A percentile compares a stretch with the other conserved stretches of the same genome.
These are phyloP conservation scores for Neophaeococcomyces mojaviensis DNA, from an alignment of 2,329 filamentous ascomycete species.

Conservation along the genomic window DNA sequence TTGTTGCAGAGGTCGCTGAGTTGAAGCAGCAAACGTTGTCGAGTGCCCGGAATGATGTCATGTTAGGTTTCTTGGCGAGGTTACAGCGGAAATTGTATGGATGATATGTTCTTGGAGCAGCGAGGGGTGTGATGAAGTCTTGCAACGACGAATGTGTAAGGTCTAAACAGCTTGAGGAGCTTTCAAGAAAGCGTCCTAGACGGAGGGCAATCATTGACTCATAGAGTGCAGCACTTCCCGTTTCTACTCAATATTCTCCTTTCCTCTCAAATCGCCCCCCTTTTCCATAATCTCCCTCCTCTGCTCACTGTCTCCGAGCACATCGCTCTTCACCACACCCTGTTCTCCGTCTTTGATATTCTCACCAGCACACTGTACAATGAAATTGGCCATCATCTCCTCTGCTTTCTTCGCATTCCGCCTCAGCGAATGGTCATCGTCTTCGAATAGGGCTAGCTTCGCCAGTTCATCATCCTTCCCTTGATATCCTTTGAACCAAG, in stretches of 20 bases:
- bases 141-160: too few relatives aligned
- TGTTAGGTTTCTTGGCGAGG: too few relatives aligned
- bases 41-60: too few relatives aligned
- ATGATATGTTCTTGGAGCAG: too few relatives aligned
- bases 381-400: conserved; percentile 34
- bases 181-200: too few relatives aligned
- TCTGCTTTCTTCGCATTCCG: conserved; percentile 32
- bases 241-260: conserved; percentile 22
- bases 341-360: conserved; percentile 12
- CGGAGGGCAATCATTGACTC: too few relatives aligned
- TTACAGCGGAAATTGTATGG: too few relatives aligned
- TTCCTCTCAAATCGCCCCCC: conserved; percentile 31
- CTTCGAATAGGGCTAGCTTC: conserved; percentile 33
- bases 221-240: too few relatives aligned
- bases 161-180: too few relatives aligned
- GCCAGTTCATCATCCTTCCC: conserved; percentile 22
- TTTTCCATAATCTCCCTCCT: conserved; percentile 27
- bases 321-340: conserved; percentile 16
- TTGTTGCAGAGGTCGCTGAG: too few relatives aligned
- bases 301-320: conserved; percentile 19
- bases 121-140: too few relatives aligned
- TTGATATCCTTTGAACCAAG: conserved; percentile 27
- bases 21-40: too few relatives aligned
- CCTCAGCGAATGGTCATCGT: conserved; percentile 38
- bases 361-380: conserved; percentile 24